Evolutionary conservation across 768 basidiomycete genomes (phyloP), one percentile per base, ranked within the genome.

Genomic region (Lyophyllum decastes): DNA sequence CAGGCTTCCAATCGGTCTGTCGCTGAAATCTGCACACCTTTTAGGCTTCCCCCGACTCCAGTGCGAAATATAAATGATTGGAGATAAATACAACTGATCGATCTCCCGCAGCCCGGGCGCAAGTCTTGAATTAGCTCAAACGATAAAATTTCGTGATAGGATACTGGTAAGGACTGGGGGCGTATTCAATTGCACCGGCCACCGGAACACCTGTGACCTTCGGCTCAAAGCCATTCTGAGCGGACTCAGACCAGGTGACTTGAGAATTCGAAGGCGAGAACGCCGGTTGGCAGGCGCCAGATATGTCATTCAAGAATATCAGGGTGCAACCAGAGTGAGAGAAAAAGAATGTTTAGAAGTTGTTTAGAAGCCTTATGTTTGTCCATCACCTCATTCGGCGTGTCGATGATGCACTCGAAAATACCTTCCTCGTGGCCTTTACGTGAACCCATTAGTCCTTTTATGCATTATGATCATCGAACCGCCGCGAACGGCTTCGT

Each of bases 381-480:
- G 40, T 10, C 9, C 52, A 43, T 43, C 25, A n/a, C 35, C 48
- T 48, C 47, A 47, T 40, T 24, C n/a, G 38, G n/a, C 26, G 19
- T 16, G 17, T 52, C 26, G 44, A 49, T 24, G 55, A 44, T 45
- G 38, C 25, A 24, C 35, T 30, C 30, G 4, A 40, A 55, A 40
- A 50, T 21, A 12, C 25, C 33, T 35, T 49, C 58, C 52, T 52
- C 52, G 34, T 54, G 48, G 54, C 30, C 38, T 24, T 62, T 51
- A 60, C 56, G 59, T 60, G 55, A 55, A n/a, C 45, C 33, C 54
- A 60, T 63, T 60, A 63, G 57, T 52, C 62, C 62, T 60, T 63
- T 63, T 60, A 52, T 25, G 59, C 49, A 22, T 16, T 44, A 2
- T 25, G 55, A 63, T 57, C 55, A 54, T 41, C 55, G 56, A 49